These are phyloP conservation scores for Paragyromitra xinjiangensis DNA, from an alignment of 495 filamentous ascomycete genomes.

Conservation along the genomic window DNA sequence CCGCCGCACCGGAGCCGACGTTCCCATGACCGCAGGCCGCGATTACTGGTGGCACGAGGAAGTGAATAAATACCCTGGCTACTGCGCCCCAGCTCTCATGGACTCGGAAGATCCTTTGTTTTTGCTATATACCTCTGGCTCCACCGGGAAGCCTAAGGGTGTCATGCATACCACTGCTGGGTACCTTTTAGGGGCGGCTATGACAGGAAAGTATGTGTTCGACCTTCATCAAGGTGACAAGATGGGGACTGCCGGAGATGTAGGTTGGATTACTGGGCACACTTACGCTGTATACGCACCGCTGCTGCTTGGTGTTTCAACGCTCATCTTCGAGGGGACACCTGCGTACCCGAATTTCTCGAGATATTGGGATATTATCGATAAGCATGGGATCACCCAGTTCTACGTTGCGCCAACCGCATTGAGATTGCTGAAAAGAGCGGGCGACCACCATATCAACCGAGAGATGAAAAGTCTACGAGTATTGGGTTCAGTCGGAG, in stretches of 20 bases:
- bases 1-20: slow-evolving; percentile 93
- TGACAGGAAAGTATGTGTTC: slow-evolving; percentile 98
- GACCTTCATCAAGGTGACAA: slow-evolving; percentile 93
- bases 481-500: slow-evolving; percentile 94
- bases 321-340: slow-evolving; percentile 98
- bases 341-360: slow-evolving; percentile 98
- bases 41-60: slow-evolving; percentile 99
- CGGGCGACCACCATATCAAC: slow-evolving; percentile 89
- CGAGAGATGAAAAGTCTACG: slow-evolving; percentile 87
- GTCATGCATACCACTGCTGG: slow-evolving; percentile 98
- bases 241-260: slow-evolving; percentile 98
- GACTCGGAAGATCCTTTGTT: slow-evolving; percentile 96
- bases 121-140: slow-evolving; percentile 96
- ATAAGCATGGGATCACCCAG: slow-evolving; percentile 92
- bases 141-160: slow-evolving; percentile 98
- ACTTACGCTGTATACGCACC: slow-evolving; percentile 99
- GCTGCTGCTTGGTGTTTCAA: slow-evolving; percentile 87
- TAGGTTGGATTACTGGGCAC: slow-evolving; percentile 99
- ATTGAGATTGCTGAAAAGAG: slow-evolving; percentile 89
- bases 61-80: slow-evolving; percentile 90
- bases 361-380: slow-evolving; percentile 98
- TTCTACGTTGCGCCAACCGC: slow-evolving; percentile 99
- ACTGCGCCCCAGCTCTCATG: slow-evolving; percentile 86
- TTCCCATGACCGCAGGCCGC: slow-evolving; percentile 86
- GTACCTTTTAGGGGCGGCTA: slow-evolving; percentile 89